Percentiles rank a stretch among this genome's conserved stretches.
Conservation (phyloP, 345 rosid genomes). For the Rhodamnia rubescens region DNA sequence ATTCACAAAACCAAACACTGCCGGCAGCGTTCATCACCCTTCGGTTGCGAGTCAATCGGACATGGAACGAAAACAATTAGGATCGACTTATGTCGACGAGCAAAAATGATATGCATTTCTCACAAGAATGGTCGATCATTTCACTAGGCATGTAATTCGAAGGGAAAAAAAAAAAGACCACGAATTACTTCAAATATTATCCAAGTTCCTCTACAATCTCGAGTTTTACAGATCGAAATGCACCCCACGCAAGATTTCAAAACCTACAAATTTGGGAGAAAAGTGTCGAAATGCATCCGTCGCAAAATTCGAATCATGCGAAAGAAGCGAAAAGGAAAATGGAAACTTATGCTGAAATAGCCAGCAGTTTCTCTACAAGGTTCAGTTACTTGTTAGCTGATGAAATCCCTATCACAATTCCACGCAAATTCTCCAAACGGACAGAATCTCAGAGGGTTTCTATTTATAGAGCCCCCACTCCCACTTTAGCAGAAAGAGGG, state of each 20-base stretch:
- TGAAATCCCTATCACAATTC: background rate
- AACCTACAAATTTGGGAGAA: background rate
- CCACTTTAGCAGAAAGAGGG: background rate
- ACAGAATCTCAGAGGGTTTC: background rate
- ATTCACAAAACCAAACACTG: background rate
- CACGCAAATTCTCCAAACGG: background rate
- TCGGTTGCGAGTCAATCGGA: background rate
- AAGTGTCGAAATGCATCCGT: background rate
- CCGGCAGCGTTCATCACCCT: background rate
- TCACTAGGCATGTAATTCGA: background rate
- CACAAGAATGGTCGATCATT: background rate
- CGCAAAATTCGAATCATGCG: background rate
- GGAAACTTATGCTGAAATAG: background rate
- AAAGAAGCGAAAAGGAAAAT: background rate
- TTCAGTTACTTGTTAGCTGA: background rate
- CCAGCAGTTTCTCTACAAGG: background rate
- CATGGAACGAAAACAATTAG: background rate
- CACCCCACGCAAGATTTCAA: background rate
- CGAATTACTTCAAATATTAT: background rate
- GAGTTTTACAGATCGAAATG: no score
- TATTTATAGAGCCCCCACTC: background rate
- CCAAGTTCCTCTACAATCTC: no score
- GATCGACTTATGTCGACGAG: background rate
- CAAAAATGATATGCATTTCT: background rate
- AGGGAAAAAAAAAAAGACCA: background rate